Percentiles rank a stretch among this genome's conserved stretches.
These are phyloP conservation scores for Hygrocybe punicea DNA, from an alignment of 768 basidiomycete species.

Conservation along the genomic window DNA sequence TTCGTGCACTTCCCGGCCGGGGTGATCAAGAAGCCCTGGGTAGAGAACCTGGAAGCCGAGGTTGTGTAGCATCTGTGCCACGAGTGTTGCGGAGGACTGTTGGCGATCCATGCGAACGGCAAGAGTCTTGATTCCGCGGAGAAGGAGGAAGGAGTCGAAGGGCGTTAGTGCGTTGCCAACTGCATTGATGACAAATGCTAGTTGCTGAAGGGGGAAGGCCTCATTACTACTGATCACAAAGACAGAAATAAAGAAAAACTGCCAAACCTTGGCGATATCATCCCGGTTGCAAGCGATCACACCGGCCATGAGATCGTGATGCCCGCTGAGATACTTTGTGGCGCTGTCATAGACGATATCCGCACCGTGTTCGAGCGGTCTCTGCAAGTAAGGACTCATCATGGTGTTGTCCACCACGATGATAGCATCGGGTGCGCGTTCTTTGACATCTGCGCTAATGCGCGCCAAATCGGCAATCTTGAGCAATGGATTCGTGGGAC, in stretches of 20 bases:
- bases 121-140: slow-evolving; percentile 94
- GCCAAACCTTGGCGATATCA: slow-evolving; percentile 75
- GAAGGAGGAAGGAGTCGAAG: slow-evolving; percentile 93
- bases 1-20: slow-evolving; percentile 82
- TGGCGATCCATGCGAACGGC: slow-evolving; percentile 95
- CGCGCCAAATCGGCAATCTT: slow-evolving; percentile 88
- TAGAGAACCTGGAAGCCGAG: slow-evolving; percentile 92
- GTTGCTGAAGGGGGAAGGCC: slow-evolving; percentile 48
- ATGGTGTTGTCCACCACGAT: slow-evolving; percentile 97
- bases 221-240: slow-evolving; percentile 4
- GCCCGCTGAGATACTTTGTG: slow-evolving; percentile 96
- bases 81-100: slow-evolving; percentile 73
- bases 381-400: slow-evolving; percentile 98
- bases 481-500: slow-evolving; percentile 94
- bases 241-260: not conserved
- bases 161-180: slow-evolving; percentile 93
- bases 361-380: slow-evolving; percentile 92
- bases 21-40: slow-evolving; percentile 82
- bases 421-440: slow-evolving; percentile 72
- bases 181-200: slow-evolving; percentile 89
- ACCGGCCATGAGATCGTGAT: slow-evolving; percentile 99
- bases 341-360: slow-evolving; percentile 98
- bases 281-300: slow-evolving; percentile 89
- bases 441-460: slow-evolving; percentile 82
- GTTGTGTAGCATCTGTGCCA: slow-evolving; percentile 79